Percentiles rank a stretch among this genome's conserved stretches.
Conservation (phyloP, 1,284 basidiomycete genomes). For the Naganishia albida region DNA sequence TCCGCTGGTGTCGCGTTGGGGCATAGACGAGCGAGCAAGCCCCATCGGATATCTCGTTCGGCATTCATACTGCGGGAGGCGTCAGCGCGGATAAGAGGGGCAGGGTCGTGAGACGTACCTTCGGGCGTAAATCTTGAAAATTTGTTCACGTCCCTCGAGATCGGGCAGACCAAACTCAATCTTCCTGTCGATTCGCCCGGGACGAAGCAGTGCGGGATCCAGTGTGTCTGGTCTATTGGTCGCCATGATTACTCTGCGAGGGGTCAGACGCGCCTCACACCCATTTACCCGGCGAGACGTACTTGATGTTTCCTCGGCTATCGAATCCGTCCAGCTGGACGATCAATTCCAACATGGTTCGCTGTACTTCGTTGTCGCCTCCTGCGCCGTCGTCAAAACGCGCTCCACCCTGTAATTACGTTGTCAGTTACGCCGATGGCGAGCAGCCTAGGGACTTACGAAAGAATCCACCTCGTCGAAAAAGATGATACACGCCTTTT, state of each 20-base stretch:
- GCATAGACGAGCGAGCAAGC: conserved; percentile 93
- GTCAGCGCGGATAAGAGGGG: not conserved
- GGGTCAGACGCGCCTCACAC: not conserved
- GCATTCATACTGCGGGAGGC: conserved; percentile 79
- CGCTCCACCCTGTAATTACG: conserved; percentile 87
- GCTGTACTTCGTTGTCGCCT: conserved; percentile 98
- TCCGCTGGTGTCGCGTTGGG: conserved; percentile 98
- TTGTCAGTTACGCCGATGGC: not conserved
- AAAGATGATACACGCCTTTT: conserved; percentile 99
- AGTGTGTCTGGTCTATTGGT: conserved; percentile 98
- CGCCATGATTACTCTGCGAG: conserved; percentile 82
- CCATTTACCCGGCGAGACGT: not conserved
- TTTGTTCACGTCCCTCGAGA: conserved; percentile 94
- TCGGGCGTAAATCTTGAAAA: conserved; percentile 93
- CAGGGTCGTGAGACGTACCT: conserved; percentile 59
- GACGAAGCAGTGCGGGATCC: conserved; percentile 93
- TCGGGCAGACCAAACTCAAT: conserved; percentile 96
- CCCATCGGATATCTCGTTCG: conserved; percentile 95
- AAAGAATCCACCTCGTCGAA: conserved; percentile 76
- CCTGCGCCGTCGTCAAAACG: conserved; percentile 98
- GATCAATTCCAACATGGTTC: conserved; percentile 99
- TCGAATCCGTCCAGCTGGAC: conserved; percentile 99
- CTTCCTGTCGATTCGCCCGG: conserved; percentile 91
- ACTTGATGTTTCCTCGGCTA: conserved; percentile 95
- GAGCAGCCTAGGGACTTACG: conserved; percentile 9